Base-by-base conservation (phyloP, 805 yeast species). In the Danielozyma ontarioensis region DNA sequence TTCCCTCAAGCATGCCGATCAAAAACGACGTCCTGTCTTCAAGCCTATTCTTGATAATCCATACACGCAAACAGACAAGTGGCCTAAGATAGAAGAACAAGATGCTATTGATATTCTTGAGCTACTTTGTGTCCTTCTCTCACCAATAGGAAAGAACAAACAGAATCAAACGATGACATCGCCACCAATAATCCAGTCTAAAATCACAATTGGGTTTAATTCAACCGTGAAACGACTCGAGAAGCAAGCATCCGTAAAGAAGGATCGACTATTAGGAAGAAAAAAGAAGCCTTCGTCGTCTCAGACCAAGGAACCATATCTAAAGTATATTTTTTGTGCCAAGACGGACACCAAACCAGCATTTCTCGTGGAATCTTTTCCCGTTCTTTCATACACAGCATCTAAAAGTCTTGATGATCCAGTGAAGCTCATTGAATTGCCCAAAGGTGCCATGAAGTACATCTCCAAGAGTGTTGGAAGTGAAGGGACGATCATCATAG, bases 21-120 rank as follows among this genome's bases (percentile, higher is more conserved):
- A 61, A 41, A 70, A 67, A 48, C 60, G 73, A 33, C 65, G 70
- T 40, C 79, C 76, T 40, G 76, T 79, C 5, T 76, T 75, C 55
- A 79, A 75, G 51, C 85, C 88, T 0, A 58, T 81, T 2, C 57
- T 81, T 14, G 80, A 78, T 18, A 77, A 76, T 39, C 86, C 88
- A 2, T 79, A 63, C 46, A 71, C 82, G 0, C 68, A 67, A 31
- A 62, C 70, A 6, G 55, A 48, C 25, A 8, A 77, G 7, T 67
- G 72, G 57, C 68, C 74, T 5, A 59, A 62, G 47, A 46, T 64
- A 1, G 70, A 65, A 8, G 70, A 64, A 5, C 51, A 53, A 4
- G 33, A 56, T 2, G 68, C 68, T 7, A 31, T 46, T 19, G 60
- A 62, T 29, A 49, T 73, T n/a, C 36, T 70, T 3, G 67, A 69